phyloP scores from a whole-genome alignment of 163 green algal species.

The Coccomyxa subellipsoidea region DNA sequence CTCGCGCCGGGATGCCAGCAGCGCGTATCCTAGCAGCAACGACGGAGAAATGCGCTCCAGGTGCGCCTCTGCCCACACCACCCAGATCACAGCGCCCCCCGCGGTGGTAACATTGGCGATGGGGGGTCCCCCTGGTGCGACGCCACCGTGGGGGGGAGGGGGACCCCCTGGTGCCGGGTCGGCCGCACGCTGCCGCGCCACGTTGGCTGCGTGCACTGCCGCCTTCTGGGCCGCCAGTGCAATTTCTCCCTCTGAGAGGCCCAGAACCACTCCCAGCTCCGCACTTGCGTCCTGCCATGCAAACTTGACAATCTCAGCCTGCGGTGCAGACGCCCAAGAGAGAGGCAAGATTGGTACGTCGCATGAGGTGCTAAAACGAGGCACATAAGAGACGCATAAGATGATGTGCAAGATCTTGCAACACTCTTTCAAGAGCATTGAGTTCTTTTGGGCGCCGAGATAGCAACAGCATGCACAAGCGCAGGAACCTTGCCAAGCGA shows the following conservation, averaged over 20 bases:
- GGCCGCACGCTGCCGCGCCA: no score
- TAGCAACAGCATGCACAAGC: no score
- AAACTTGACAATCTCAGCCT: no score
- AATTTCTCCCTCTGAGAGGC: background rate
- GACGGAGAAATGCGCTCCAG: constrained; percentile 19
- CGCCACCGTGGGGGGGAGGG: no score
- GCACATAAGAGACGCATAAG: no score
- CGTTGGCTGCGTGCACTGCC: background rate
- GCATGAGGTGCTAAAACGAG: no score
- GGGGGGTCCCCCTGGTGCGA: background rate
- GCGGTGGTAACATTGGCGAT: background rate
- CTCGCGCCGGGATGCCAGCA: constrained; percentile 19
- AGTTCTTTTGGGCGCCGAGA: no score
- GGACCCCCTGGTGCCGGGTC: no score
- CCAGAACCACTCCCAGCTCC: background rate
- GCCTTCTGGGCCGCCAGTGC: background rate
- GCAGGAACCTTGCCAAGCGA: no score
- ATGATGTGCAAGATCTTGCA: no score
- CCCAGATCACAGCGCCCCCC: background rate
- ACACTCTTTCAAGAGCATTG: no score
- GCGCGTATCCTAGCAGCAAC: constrained; percentile 22
- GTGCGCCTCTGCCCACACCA: constrained; percentile 26
- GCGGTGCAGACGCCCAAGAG: no score
- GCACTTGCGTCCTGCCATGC: background rate
- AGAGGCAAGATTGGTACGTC: background rate